Base-by-base conservation (phyloP, 108 stramenopile species). In the Schizochytrium sp. region DNA sequence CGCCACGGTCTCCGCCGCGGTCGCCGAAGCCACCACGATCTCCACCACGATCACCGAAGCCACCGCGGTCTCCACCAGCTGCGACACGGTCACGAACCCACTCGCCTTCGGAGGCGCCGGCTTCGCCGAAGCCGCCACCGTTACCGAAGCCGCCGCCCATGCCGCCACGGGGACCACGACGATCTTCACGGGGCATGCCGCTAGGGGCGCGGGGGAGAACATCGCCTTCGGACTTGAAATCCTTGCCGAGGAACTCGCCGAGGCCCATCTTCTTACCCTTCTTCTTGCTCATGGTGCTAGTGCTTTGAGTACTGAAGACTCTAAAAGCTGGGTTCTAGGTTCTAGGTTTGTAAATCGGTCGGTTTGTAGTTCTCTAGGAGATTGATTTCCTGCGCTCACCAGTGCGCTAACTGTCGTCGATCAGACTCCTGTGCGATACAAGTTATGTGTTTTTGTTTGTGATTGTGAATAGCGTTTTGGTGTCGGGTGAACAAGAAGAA, bases 131-230 rank as follows among this genome's bases (percentile, higher is more conserved):
- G 5, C 76, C 76, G 5, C 50, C 76, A 53, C 50, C 76, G 47
- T 40, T 53, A 53, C 76, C 76, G 72, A 72, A 72, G 42, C 40
- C 40, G 28, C 72, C 42, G 72, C 72, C 40, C 19, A 41, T 28
- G 28, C 19, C 42, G 72, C 72, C 40, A 10, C 50, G 76, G 50
- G 59, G 59, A 60, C 76, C 50, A 53, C 76, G 76, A 53, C 47
- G 53, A 53, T 83, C 76, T 53, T 83, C 76, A 53, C 76, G 76
- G 50, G 76, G 76, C 76, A 83, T 83, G 76, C 76, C 76, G 47
- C 50, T 55, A 2, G 76, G 76, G 50, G 76, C 76, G 15, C 53
- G 47, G 3, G 76, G 76, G 2, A 83, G 76, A 15, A 69, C 64
- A 15, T 69, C 64, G 15, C 44, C 44, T 53, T 83, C 76, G 47